A percentile compares a stretch with the other conserved stretches of the same genome.
These are phyloP conservation scores for Pythium monospermum DNA, from an alignment of 352 stramenopile species.

Conservation along the genomic window DNA sequence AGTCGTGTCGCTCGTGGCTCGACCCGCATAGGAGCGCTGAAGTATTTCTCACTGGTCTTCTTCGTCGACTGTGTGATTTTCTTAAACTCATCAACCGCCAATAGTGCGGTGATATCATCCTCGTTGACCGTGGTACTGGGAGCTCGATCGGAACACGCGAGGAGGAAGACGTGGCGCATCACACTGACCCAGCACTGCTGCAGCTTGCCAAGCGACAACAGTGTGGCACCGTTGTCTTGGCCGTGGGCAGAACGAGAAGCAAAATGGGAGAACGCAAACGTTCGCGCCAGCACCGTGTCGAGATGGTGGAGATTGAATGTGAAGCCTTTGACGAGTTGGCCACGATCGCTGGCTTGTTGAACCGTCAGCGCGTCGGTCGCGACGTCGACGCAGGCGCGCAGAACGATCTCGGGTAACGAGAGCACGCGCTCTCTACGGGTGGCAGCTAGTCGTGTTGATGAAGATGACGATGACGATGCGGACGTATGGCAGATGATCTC, in stretches of 20 bases:
- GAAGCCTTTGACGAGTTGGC: constrained; percentile 12
- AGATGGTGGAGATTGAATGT: constrained; percentile 56
- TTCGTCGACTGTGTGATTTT: constrained; percentile 29
- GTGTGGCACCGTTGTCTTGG: constrained; percentile 14
- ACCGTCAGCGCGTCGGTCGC: constrained; percentile 29
- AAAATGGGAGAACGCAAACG: constrained; percentile 24
- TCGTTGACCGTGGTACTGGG: neutral
- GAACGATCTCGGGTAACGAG: constrained; percentile 34
- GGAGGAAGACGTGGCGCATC: constrained; percentile 39
- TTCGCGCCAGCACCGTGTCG: constrained; percentile 31
- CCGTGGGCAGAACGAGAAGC: neutral
- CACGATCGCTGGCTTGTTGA: constrained; percentile 22
- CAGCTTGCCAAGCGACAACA: constrained; percentile 48
- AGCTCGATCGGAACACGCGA: constrained; percentile 15
- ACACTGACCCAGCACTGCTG: constrained; percentile 64
- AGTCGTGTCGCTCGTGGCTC: constrained; percentile 21
- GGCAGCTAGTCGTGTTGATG: neutral
- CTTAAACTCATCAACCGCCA: constrained; percentile 7
- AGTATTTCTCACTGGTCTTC: constrained; percentile 59
- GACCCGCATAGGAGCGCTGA: constrained; percentile 43
- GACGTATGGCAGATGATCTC: neutral
- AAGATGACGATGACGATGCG: neutral
- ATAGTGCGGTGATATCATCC: neutral
- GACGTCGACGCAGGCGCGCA: constrained; percentile 58
- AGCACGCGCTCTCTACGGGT: constrained; percentile 20